Evolutionary conservation across 345 rosid species (phyloP), one percentile per base, ranked within the genome.

Genomic region (Lepidium aucheri): DNA sequence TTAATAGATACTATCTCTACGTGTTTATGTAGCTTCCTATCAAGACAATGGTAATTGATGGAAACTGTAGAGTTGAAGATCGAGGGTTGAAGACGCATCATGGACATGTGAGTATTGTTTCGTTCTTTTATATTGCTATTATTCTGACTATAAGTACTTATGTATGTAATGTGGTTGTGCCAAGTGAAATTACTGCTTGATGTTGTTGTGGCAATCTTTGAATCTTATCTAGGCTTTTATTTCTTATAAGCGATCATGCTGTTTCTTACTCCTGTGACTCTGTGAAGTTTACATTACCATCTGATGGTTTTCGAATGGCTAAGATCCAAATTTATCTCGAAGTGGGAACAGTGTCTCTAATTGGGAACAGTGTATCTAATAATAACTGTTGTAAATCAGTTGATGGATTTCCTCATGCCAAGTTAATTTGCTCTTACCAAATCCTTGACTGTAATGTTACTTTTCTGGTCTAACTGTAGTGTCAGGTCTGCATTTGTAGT

Each of bases 41-140:
- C 79, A 95, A 95, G 84, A 91, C 97, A 13, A 53, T 95, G 79
- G 72, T 95, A 33, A 83, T 95, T 55, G 99, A 91, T 72, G 99
- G 99, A 12, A 95, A 87, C 70, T 95, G 96, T 82, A 82, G 99
- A 72, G 99, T 91, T 67, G 99, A 95, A 76, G 99, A 95, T 82
- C 95, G 98, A 30, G 99, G 99, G 54, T 79, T 95, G 93, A 91
- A 95, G 95, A 87, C 90, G 22, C 99, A 95, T 20, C 97, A 91
- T 68, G 95, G 97, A 55, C 93, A 83, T 76, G 99, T 95, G 68
- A 84, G 96, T 82, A 20, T 33, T 65, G 1, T 65, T 54, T 71
- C 9, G 13, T 17, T 2, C 32, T 59, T 64, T 56, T 3, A 5
- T 3, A 0, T 53, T 41, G 33, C 9, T 1, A 6, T 13, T 40